These are phyloP conservation scores for Przewalskia tangutica DNA, from an alignment of 257 asterid species.

Conservation along the genomic window DNA sequence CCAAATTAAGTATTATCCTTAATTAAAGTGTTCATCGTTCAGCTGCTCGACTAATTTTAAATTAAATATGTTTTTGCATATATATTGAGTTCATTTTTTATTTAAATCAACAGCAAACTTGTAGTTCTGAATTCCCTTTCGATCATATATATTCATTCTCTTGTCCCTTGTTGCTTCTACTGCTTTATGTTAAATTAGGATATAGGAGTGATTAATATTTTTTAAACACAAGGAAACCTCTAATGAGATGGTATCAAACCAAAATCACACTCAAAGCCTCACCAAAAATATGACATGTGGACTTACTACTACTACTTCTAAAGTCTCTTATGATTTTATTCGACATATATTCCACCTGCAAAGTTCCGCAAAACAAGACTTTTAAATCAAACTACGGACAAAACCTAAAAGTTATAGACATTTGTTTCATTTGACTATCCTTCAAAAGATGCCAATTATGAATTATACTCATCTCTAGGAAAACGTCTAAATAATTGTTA, in stretches of 20 bases:
- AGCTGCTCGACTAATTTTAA: background rate
- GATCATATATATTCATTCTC: background rate
- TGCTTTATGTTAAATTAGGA: background rate
- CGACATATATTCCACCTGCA: conserved; percentile 1
- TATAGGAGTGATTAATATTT: background rate
- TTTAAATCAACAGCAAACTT: background rate
- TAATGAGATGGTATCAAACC: background rate
- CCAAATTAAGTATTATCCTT: background rate
- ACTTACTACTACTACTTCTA: background rate
- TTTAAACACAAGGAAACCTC: background rate
- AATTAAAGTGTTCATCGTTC: background rate
- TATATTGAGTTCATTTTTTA: background rate
- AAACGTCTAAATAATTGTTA: background rate
- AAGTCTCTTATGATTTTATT: background rate
- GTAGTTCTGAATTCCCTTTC: background rate
- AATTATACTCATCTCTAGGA: background rate
- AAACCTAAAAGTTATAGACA: background rate
- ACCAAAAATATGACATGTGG: background rate
- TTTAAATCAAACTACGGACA: background rate
- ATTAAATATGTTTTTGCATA: background rate
- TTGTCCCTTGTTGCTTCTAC: background rate
- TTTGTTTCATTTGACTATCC: background rate
- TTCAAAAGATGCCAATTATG: background rate
- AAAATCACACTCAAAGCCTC: background rate
- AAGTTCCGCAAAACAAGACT: conserved; percentile 5